Evolutionary conservation across 352 stramenopile genomes (phyloP).

Genomic region (Pythium coloratum): DNA sequence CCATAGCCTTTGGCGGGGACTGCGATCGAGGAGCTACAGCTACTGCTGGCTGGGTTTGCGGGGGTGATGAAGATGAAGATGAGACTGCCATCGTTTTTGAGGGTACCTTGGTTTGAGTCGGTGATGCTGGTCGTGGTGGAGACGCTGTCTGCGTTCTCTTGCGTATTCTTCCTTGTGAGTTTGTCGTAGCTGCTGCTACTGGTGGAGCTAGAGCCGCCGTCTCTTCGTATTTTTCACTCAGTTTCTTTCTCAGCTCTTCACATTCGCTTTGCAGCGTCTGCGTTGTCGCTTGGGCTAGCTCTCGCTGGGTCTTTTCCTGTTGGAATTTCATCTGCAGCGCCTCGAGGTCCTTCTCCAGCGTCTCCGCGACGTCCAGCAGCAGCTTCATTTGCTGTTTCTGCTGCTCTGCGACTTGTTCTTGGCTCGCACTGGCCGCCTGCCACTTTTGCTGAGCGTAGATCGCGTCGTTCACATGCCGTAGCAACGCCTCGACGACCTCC

Average conservation of each 20-base stretch:
- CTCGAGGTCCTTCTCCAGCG: constrained; percentile 61
- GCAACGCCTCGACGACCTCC: constrained; percentile 45
- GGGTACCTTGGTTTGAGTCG: neutral
- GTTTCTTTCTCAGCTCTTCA: constrained; percentile 21
- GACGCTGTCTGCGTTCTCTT: neutral
- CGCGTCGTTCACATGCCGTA: constrained; percentile 25
- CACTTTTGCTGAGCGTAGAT: constrained; percentile 22
- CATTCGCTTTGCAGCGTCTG: constrained; percentile 39
- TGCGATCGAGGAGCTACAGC: neutral
- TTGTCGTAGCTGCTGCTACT: neutral
- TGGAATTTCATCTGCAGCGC: constrained; percentile 40
- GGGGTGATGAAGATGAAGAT: neutral
- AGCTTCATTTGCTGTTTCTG: constrained; percentile 54
- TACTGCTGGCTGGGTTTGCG: neutral
- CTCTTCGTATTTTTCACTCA: neutral
- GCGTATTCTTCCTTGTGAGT: constrained; percentile 6
- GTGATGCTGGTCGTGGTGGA: neutral
- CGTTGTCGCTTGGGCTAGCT: constrained; percentile 52
- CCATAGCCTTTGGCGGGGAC: neutral
- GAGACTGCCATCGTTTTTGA: neutral
- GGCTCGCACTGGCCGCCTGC: constrained; percentile 11
- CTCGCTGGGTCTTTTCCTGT: constrained; percentile 45
- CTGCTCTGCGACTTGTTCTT: constrained; percentile 26
- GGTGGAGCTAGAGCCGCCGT: neutral
- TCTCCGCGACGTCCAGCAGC: constrained; percentile 64